These are phyloP conservation scores for Canavalia gladiata DNA, from an alignment of 306 rosid species.

Conservation along the genomic window DNA sequence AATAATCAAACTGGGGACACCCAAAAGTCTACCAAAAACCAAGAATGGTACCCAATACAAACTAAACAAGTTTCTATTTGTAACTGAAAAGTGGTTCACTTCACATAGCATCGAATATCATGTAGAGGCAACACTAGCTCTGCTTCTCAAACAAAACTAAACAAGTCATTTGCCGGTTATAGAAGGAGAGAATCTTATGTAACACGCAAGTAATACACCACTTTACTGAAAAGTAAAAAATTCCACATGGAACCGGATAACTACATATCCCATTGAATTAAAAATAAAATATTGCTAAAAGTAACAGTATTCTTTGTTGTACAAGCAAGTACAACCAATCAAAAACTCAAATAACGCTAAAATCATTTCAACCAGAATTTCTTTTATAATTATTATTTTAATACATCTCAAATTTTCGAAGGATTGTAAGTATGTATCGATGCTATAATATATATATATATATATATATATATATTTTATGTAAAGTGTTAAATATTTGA, in stretches of 20 bases:
- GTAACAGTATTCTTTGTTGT: not conserved
- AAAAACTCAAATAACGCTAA: not conserved
- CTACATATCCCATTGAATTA: not conserved
- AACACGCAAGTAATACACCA: constrained; percentile 8
- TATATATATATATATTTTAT: no score
- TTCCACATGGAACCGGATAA: not conserved
- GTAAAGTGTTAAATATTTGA: no score
- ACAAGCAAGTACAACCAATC: not conserved
- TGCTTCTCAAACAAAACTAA: constrained; percentile 2
- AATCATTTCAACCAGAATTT: no score
- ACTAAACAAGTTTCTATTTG: constrained; percentile 20
- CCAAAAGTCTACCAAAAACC: constrained; percentile 4
- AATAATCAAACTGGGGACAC: constrained; percentile 12
- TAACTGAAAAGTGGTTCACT: constrained; percentile 21
- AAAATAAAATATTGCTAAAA: not conserved
- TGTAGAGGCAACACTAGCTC: not conserved
- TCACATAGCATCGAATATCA: constrained; percentile 13
- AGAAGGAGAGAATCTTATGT: constrained; percentile 1
- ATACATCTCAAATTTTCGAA: not conserved
- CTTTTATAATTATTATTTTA: no score
- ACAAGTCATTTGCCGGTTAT: not conserved
- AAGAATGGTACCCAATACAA: constrained; percentile 37
- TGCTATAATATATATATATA: not conserved
- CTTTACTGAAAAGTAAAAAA: constrained; percentile 6
- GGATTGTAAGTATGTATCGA: not conserved